Conservation (phyloP, 2,329 filamentous ascomycete genomes). For the Exophiala xenobiotica region DNA sequence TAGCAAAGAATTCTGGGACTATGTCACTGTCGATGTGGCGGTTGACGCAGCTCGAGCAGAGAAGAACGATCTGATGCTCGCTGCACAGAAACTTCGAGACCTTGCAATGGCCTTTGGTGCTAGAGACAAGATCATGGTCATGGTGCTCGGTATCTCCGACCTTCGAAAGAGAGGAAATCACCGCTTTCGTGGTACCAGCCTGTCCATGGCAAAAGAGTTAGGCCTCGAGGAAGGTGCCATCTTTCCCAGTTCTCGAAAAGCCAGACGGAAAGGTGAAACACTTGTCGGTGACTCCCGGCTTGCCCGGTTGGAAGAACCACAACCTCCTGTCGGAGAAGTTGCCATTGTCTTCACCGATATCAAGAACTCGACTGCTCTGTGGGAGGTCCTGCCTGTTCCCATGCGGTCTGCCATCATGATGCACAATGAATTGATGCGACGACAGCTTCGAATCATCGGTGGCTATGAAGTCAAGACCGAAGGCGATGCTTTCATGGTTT, state of each 20-base stretch:
- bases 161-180: conserved; percentile 81
- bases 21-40: conserved; percentile 81
- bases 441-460: conserved; percentile 87
- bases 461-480: conserved; percentile 99
- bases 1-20: conserved; percentile 93
- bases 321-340: conserved; percentile 84
- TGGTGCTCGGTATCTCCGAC: conserved; percentile 93
- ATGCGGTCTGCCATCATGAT: conserved; percentile 97
- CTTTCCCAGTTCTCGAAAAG: conserved; percentile 64
- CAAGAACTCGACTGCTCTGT: conserved; percentile 93
- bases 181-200: conserved; percentile 73
- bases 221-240: conserved; percentile 61
- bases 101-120: conserved; percentile 94
- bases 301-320: conserved; percentile 84
- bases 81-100: conserved; percentile 90
- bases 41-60: conserved; percentile 89
- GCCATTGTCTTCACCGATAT: conserved; percentile 98
- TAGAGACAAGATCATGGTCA: conserved; percentile 95
- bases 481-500: conserved; percentile 99
- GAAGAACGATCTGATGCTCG: conserved; percentile 86
- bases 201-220: conserved; percentile 77
- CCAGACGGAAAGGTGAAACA: conserved; percentile 52
- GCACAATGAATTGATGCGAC: conserved; percentile 94
- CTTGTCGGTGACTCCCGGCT: conserved; percentile 77
- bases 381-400: conserved; percentile 91